Base-by-base conservation (phyloP, 1,139 yeast genomes). In the Kluyveromyces sp. region DNA sequence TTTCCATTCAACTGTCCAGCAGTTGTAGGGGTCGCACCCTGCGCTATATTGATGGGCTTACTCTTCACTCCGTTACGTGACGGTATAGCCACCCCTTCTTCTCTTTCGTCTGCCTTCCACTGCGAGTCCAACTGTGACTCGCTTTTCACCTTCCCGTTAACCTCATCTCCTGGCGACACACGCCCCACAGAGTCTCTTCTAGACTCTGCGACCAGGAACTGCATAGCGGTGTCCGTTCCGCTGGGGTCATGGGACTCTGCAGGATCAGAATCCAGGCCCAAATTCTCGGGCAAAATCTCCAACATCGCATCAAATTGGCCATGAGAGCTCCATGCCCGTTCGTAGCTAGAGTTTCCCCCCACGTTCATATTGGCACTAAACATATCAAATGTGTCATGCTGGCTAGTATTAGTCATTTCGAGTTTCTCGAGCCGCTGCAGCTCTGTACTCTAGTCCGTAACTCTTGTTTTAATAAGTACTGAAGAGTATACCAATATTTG, bases 211-310 rank as follows among this genome's bases (percentile, higher is more conserved):
- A 22, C 26, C 6, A 22, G 26, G 9, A 22, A 22, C 26, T 22
- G 26, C 26, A 22, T 22, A 6, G 26, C 26, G 6, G 6, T 9
- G 6, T 22, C 26, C 9, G 6, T 9, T 22, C 9, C 26, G 6
- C 8, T 22, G 9, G 6, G 26, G 26, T 22, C 9, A 6, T 19
- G 25, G 15, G 13, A 15, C 9, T 13, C 36, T 19, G 32, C 42
- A 8, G 16, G 41, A 15, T 25, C 42, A 17, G 37, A 34, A 17
- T 19, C 33, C 17, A 34, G 28, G 35, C 53, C 54, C 17, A 60
- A 43, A 28, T 55, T 60, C 47, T 61, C 66, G 2, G 66, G 66
- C 22, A 63, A 46, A 13, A 58, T 58, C 46, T 63, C 66, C 37
- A 63, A 45, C 66, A 63, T 63, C 4, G 61, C 46, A 43, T 63